phyloP scores from a whole-genome alignment of 805 yeast species.

The Hanseniaspora lachancei region DNA sequence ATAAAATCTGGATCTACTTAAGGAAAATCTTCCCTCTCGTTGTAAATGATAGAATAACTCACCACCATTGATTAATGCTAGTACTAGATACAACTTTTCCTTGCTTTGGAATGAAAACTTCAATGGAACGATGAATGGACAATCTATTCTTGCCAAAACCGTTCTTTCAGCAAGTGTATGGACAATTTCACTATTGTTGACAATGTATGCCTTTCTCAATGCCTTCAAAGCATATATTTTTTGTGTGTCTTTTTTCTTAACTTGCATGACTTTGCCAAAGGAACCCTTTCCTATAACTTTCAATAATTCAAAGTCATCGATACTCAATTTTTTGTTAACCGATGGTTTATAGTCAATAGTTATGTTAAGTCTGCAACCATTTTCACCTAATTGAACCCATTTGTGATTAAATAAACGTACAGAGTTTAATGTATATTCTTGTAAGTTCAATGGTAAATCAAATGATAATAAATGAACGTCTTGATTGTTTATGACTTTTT shows the following conservation, averaged over 20 bases:
- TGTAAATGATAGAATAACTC: conserved; percentile 91
- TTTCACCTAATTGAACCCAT: conserved; percentile 31
- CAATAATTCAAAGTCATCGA: conserved; percentile 82
- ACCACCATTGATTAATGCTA: conserved; percentile 93
- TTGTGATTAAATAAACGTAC: conserved; percentile 58
- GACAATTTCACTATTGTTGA: conserved; percentile 84
- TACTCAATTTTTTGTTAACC: conserved; percentile 54
- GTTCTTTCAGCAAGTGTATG: conserved; percentile 95
- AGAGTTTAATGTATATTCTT: conserved; percentile 35
- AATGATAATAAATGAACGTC: conserved; percentile 69
- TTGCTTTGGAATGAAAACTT: conserved; percentile 94
- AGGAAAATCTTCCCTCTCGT: conserved; percentile 73
- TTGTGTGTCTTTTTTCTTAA: conserved; percentile 84
- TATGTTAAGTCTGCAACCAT: conserved; percentile 38
- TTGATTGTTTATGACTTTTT: conserved; percentile 33
- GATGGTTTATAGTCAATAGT: conserved; percentile 60
- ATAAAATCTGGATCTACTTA: conserved; percentile 82
- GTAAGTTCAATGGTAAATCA: conserved; percentile 46
- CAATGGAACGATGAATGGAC: conserved; percentile 91
- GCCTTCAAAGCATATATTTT: conserved; percentile 92
- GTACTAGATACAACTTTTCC: conserved; percentile 81
- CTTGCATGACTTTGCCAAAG: conserved; percentile 98
- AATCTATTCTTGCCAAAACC: conserved; percentile 80
- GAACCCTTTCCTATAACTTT: conserved; percentile 97
- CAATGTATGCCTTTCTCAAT: conserved; percentile 84